Conservation (phyloP, 176 grass and related monocot genomes). For the Panicum miliaceum region DNA sequence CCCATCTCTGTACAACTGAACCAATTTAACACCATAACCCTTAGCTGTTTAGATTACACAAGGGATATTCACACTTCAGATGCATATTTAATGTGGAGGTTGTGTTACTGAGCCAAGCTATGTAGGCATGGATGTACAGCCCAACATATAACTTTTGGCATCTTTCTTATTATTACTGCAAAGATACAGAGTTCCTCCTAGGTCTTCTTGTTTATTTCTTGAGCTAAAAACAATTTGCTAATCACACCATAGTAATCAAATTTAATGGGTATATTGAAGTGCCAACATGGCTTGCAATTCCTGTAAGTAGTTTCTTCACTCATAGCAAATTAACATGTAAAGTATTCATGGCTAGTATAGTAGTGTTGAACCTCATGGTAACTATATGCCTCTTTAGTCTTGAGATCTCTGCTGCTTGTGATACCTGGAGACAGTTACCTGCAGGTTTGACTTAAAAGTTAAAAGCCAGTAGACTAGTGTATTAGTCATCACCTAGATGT, state of each 20-base stretch:
- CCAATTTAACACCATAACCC: not conserved
- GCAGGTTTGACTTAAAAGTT: constrained; percentile 18
- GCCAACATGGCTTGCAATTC: not conserved
- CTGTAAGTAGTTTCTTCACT: not conserved
- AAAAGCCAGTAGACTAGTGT: not conserved
- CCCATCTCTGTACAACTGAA: not conserved
- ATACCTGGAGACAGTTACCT: not conserved
- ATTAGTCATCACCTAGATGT: not conserved
- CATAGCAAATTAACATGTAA: not conserved
- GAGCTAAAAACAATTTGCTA: not conserved
- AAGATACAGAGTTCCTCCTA: not conserved
- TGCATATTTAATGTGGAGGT: not conserved
- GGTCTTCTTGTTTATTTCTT: not conserved
- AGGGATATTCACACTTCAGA: constrained; percentile 9
- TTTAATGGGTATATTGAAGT: not conserved
- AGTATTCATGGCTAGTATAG: not conserved
- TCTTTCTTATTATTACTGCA: constrained; percentile 10
- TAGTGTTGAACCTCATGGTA: not conserved
- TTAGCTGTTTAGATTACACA: not conserved
- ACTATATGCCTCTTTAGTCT: not conserved
- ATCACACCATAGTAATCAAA: not conserved
- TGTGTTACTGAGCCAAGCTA: not conserved
- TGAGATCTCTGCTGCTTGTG: not conserved
- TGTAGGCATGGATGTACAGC: not conserved
- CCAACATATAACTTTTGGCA: not conserved